These are phyloP conservation scores for Laburnicola sp. DNA, from an alignment of 2,329 filamentous ascomycete genomes.

Conservation along the genomic window DNA sequence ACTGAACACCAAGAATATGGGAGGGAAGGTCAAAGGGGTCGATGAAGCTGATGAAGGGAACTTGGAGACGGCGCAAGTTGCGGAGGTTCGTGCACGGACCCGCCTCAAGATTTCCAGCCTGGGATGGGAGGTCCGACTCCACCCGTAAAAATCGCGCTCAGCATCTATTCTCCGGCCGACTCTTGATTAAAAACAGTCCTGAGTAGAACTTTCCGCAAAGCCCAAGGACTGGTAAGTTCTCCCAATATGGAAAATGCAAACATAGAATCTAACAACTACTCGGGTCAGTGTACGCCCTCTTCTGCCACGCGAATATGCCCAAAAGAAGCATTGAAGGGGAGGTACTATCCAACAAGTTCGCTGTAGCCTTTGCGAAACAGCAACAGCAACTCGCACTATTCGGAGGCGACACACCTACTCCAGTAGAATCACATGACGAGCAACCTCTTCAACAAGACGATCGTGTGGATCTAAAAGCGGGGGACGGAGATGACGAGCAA, in stretches of 20 bases:
- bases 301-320: conserved; percentile 32
- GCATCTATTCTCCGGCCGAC: conserved; percentile 31
- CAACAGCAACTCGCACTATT: conserved; percentile 61
- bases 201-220: background rate
- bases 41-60: conserved; percentile 31
- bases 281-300: conserved; percentile 11
- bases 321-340: conserved; percentile 52
- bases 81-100: conserved; percentile 35
- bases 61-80: conserved; percentile 26
- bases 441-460: conserved; percentile 52
- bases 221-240: too few relatives aligned
- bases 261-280: conserved; percentile 16
- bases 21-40: conserved; percentile 19
- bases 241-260: too few relatives aligned
- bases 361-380: conserved; percentile 57
- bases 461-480: conserved; percentile 59
- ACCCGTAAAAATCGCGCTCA: conserved; percentile 3
- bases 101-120: conserved; percentile 35
- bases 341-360: conserved; percentile 58
- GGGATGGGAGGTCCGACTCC: background rate
- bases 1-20: conserved; percentile 27
- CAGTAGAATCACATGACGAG: conserved; percentile 42
- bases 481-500: conserved; percentile 56
- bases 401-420: conserved; percentile 46
- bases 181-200: conserved; percentile 3